phyloP scores from a whole-genome alignment of 2,329 filamentous ascomycete species.

The Neoscytalidium dimidiatum region DNA sequence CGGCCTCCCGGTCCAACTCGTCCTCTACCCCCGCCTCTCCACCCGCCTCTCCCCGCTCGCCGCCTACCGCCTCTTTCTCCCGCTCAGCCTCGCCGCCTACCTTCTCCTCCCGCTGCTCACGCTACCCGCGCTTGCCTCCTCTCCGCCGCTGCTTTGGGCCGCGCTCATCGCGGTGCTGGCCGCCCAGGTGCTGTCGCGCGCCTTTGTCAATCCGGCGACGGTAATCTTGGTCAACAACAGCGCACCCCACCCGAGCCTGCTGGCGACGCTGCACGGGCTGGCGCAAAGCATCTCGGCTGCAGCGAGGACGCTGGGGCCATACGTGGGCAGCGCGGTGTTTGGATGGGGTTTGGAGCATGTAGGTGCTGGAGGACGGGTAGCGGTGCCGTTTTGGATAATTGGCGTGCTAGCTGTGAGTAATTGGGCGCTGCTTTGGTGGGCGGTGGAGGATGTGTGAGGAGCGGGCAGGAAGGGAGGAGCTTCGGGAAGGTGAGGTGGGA shows the following conservation, averaged over 20 bases:
- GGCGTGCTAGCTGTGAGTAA: not conserved
- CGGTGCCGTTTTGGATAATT: not conserved
- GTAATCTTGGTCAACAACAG: constrained; percentile 64
- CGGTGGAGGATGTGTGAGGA: not conserved
- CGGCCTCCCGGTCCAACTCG: not conserved
- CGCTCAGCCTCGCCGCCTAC: constrained; percentile 35
- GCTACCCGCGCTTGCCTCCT: not conserved
- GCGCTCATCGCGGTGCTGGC: not conserved
- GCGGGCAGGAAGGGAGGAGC: not conserved
- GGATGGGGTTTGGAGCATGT: constrained; percentile 44
- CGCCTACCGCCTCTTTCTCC: constrained; percentile 15
- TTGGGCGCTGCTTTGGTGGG: not conserved
- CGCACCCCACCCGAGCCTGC: constrained; percentile 55
- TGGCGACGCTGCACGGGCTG: constrained; percentile 60
- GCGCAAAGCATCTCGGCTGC: constrained; percentile 62
- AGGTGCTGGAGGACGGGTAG: not conserved
- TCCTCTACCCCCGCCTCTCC: not conserved
- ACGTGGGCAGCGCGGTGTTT: constrained; percentile 62
- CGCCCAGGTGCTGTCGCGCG: constrained; percentile 49
- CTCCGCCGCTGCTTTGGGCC: not conserved
- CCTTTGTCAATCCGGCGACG: constrained; percentile 57
- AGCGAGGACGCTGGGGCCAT: constrained; percentile 61
- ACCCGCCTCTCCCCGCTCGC: not conserved
- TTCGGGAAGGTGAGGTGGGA: too few relatives aligned
- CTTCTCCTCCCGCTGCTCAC: constrained; percentile 29